Base-by-base conservation (phyloP, 2,329 filamentous ascomycete species). In the Fusarium sp. region DNA sequence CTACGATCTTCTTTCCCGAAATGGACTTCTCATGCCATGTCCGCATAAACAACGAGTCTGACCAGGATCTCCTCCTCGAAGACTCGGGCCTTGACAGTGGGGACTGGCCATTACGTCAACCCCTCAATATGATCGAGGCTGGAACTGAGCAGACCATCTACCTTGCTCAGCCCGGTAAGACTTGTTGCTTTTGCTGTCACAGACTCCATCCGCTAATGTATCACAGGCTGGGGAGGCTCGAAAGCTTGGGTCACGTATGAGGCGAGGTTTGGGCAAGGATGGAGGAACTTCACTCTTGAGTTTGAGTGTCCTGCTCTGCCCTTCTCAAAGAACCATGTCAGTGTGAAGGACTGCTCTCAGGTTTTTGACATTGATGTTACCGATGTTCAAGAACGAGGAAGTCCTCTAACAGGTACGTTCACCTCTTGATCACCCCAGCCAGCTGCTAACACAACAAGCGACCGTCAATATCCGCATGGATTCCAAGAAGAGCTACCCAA, bases 11-110 rank as follows among this genome's bases (percentile, higher is more conserved):
- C 10, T 6, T 39, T 13, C 28, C 33, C 5, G 15, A 17, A 6
- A 65, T 65, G 62, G 59, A 65, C 6, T 65, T 65, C 30, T 65
- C 62, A 13, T 65, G 62, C 32, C 62, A 65, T 22, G 61, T 65
- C 20, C 32, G 13, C 1, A 44, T 65, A 26, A 65, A 14, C 26
- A 65, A 65, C 35, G 48, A 61, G 19, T 50, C 62, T 15, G 32
- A 45, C 26, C 33, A 61, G 37, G 61, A 65, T 56, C 62, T 65
- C 6, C 60, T 65, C 19, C 61, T 65, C 10, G 61, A 65, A 39
- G 55, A 65, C 45, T 65, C 62, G 5, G 62, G 55, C 7, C 55
- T 65, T 1, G 48, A 61, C 1, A 65, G 54, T 45, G 62, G 62
- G 8, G 11, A 54, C 15, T 65, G 62, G 62, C 61, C 62, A 22